A percentile compares a stretch with the other conserved stretches of the same genome.
Conservation (phyloP, 495 filamentous ascomycete genomes). For the Tricharina praecox region DNA sequence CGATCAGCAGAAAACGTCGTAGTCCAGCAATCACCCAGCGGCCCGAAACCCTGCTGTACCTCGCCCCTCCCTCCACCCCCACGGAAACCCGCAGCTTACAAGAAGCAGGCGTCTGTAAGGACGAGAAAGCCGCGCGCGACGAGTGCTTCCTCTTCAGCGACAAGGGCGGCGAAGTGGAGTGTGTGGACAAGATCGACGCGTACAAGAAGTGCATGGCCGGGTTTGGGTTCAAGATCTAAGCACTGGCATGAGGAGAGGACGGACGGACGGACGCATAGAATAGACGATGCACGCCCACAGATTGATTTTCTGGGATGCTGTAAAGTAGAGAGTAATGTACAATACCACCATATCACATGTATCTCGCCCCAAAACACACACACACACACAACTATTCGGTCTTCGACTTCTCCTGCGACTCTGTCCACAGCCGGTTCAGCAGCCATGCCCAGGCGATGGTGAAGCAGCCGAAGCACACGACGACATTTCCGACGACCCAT, state of each 20-base stretch:
- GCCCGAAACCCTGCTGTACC: constrained; percentile 24
- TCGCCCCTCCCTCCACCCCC: neutral
- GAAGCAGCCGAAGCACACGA: constrained; percentile 72
- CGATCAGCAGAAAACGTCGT: constrained; percentile 9
- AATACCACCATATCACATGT: neutral
- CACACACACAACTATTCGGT: neutral
- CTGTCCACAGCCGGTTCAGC: constrained; percentile 47
- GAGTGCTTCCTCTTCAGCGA: constrained; percentile 98
- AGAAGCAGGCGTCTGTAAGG: constrained; percentile 63
- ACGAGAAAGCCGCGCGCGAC: constrained; percentile 79
- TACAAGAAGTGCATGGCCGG: constrained; percentile 89
- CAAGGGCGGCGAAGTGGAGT: constrained; percentile 52
- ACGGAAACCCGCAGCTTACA: neutral
- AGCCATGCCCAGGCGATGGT: constrained; percentile 82
- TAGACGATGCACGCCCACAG: too few species aligned
- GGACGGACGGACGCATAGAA: too few species aligned
- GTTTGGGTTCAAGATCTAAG: constrained; percentile 58
- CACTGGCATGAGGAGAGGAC: constrained; percentile 32
- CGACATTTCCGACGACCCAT: constrained; percentile 80
- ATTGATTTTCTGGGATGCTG: neutral
- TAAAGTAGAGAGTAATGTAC: neutral
- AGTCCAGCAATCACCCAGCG: constrained; percentile 8
- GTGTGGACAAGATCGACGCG: constrained; percentile 58
- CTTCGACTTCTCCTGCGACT: constrained; percentile 29
- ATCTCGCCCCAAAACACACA: neutral